These are phyloP conservation scores for Eimeria praecox DNA, from an alignment of 169 alveolate species.

Conservation along the genomic window DNA sequence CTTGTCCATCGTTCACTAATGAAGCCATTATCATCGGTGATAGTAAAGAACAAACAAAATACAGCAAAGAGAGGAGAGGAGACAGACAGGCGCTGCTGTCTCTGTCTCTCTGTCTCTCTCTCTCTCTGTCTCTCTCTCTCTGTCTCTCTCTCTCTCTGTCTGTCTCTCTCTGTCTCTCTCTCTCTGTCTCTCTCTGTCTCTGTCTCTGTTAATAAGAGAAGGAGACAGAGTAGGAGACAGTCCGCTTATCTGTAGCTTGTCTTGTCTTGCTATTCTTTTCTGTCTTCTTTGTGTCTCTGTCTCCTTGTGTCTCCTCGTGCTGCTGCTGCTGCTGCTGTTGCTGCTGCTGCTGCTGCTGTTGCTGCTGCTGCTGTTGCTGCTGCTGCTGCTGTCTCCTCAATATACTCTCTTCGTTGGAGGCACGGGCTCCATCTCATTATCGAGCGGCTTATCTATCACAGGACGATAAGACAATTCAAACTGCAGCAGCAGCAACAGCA, in stretches of 20 bases:
- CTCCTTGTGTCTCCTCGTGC: background rate
- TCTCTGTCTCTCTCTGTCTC: no score
- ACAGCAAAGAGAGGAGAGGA: background rate
- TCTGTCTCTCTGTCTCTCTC: no score
- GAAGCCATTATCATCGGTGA: background rate
- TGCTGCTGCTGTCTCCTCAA: no score
- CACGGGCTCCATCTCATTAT: conserved; percentile 93
- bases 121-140: no score
- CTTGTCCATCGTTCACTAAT: no score
- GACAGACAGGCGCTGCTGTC: no score
- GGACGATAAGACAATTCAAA: conserved; percentile 90
- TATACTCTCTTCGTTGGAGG: conserved; percentile 93
- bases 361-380: no score
- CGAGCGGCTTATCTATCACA: conserved; percentile 94
- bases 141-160: no score
- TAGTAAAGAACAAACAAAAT: background rate
- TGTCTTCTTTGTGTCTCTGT: background rate
- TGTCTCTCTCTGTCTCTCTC: no score
- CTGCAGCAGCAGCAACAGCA: conserved; percentile 60
- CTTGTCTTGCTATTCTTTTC: background rate
- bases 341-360: no score
- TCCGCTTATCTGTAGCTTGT: background rate
- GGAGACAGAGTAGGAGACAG: background rate
- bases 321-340: no score
- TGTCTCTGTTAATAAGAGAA: background rate